Evolutionary conservation across 2,329 filamentous ascomycete genomes (phyloP).

Genomic region (Monilinia aucupariae): DNA sequence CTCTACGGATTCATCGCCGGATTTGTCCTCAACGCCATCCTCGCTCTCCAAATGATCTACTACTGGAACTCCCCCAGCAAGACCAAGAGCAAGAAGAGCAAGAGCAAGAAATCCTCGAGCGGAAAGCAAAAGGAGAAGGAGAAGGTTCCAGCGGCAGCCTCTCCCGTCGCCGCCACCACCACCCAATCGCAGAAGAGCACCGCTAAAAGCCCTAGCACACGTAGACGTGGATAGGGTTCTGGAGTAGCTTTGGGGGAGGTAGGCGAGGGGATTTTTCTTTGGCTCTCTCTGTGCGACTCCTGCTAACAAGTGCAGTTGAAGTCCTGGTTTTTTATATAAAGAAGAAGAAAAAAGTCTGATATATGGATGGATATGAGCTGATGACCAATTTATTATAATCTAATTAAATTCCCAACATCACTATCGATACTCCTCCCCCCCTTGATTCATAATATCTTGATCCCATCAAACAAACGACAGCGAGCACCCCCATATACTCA

Average conservation of each 20-base stretch:
- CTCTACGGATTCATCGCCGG: slow-evolving; percentile 91
- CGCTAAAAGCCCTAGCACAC: slow-evolving; percentile 32
- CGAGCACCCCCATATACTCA: too few species aligned
- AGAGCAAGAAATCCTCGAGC: slow-evolving; percentile 30
- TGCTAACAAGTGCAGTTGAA: slow-evolving; percentile 26
- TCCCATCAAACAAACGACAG: too few species aligned
- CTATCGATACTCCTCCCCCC: too few species aligned
- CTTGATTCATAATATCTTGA: too few species aligned
- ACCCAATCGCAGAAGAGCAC: slow-evolving; percentile 19
- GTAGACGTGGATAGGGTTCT: slow-evolving; percentile 32
- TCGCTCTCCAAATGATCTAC: slow-evolving; percentile 87
- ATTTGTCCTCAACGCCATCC: slow-evolving; percentile 79
- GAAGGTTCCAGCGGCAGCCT: slow-evolving; percentile 20
- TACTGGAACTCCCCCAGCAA: slow-evolving; percentile 74
- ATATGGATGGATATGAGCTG: background rate
- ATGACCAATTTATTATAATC: background rate
- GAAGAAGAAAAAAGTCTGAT: too few species aligned
- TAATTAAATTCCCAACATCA: background rate
- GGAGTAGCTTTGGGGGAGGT: background rate
- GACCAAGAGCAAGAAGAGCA: slow-evolving; percentile 15
- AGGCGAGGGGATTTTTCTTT: background rate
- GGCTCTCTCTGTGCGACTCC: slow-evolving; percentile 22
- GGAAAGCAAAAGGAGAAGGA: slow-evolving; percentile 42
- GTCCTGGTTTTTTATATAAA: slow-evolving; percentile 17
- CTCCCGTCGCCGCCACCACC: slow-evolving; percentile 18